Base-by-base conservation (phyloP, 139 green algal genomes). In the Auxenochlorella protothecoides region DNA sequence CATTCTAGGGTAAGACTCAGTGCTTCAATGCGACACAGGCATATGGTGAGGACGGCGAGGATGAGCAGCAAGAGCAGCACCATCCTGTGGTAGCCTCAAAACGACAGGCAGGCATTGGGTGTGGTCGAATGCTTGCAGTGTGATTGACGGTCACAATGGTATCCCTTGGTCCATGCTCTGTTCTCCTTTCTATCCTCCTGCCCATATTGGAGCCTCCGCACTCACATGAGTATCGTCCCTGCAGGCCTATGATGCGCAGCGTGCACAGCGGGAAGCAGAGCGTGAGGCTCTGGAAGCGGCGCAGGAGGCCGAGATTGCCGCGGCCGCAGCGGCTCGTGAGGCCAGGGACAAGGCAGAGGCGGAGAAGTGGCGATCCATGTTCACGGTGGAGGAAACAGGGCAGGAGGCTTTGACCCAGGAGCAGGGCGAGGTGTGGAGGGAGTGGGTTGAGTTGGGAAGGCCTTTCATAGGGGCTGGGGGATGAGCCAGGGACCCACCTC, bases 311-410 rank as follows among this genome's bases (percentile, higher is more conserved):
- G 89, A 89, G 73, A 88, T 91, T 10, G 27, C 55, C 13, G 75
- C 75, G 9, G 83, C 82, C 5, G 86, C 82, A 2, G 88, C 87
- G 65, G 89, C 90, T 65, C 71, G 77, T 5, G 66, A 70, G 14
- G 61, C 57, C 44, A 72, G 71, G 5, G 87, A 93, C 63, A 85
- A 91, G 53, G 85, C 84, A 69, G 89, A 95, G 76, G 89, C 89
- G 3, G 79, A 80, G 9, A 87, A 92, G 72, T 95, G 89, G 89
- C 90, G 92, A 84, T 70, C 76, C 11, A 77, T 82, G 54, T 92
- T 95, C 66, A 86, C 72, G 6, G 78, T 95, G 63, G 84, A 93
- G 57, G 57, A 9, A 2, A 62, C 57, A 11, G 57, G 11, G 9
- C 9, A 81, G 71, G 84, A 84, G 77, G 81, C 51, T 69, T 63